phyloP scores from a whole-genome alignment of 2,329 filamentous ascomycete genomes.

The Claviceps purpurea region DNA sequence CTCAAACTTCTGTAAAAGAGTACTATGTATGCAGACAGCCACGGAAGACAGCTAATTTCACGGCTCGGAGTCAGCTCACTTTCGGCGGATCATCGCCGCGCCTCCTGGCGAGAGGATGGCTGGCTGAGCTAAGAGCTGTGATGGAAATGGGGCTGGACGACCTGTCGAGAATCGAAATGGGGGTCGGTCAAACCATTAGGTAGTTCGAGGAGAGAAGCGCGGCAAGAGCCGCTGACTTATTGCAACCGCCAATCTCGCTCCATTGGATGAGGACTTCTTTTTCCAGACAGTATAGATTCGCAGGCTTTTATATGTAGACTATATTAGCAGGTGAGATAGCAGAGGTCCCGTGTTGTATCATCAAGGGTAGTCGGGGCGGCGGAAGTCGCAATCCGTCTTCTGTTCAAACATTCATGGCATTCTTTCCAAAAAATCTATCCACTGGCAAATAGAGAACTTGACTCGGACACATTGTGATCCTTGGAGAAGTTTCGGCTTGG shows the following conservation, averaged over 20 bases:
- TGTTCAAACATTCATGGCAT: slow-evolving; percentile 35
- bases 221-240: slow-evolving; percentile 76
- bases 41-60: neutral
- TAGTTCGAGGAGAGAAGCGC: slow-evolving; percentile 76
- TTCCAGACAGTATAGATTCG: neutral
- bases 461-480: slow-evolving; percentile 35
- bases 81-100: too few relatives aligned
- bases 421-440: slow-evolving; percentile 40
- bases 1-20: neutral
- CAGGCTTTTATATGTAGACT: too few relatives aligned
- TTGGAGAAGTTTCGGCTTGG: slow-evolving; percentile 35
- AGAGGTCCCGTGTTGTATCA: slow-evolving; percentile 22
- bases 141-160: neutral
- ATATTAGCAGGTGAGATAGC: neutral
- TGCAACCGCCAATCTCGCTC: slow-evolving; percentile 67
- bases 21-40: too few relatives aligned
- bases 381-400: slow-evolving; percentile 35
- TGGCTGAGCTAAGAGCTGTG: neutral
- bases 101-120: neutral
- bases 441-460: slow-evolving; percentile 37
- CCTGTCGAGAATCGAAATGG: neutral
- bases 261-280: slow-evolving; percentile 41
- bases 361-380: slow-evolving; percentile 21
- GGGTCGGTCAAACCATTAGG: neutral
- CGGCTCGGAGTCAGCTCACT: neutral